Base-by-base conservation (phyloP, 352 stramenopile species). In the Globisporangium canariense region DNA sequence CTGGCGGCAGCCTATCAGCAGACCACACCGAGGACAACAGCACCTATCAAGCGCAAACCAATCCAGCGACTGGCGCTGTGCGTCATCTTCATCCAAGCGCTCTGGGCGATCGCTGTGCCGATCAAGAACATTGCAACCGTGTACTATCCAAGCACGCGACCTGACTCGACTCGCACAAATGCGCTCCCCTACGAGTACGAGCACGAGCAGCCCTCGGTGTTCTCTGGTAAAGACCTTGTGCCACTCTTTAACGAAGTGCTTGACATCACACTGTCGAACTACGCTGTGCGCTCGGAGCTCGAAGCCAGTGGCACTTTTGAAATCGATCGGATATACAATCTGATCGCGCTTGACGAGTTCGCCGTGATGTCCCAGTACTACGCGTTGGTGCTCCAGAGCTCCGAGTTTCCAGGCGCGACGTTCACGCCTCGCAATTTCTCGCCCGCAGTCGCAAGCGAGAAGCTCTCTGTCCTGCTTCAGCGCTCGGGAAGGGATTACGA, bases 121-220 rank as follows among this genome's bases (percentile, higher is more conserved):
- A 32, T 81, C 22, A 81, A 81, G 65, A 84, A 84, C 47, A 66
- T 84, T 28, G 71, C 54, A 34, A 74, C 64, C 0, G 66, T 80
- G 41, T 62, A 69, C 9, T 78, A 78, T 46, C 76, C 76, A 10
- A 65, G 66, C 13, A 74, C 66, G 1, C 69, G 64, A 1, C 65
- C 76, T 3, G 74, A 81, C 38, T 65, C 60, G 9, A 40, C 38
- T 7, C 47, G 41, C 43, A 67, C 30, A 6, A 43, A 10, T 16
- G 43, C 20, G 14, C 25, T 34, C 8, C 30, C 40, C 7, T 64
- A 60, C 55, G 22, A 18, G 3, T 64, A 45, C 62, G 60, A 57
- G 5, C 22, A 55, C 2, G 28, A 47, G n/a, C 34, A 62, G 22
- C 50, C 62, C 0, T 18, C 41, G 3, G 47, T 62, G 5, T 47